These are phyloP conservation scores for Fusarium annulatum DNA, from an alignment of 2,329 filamentous ascomycete species.

Conservation along the genomic window DNA sequence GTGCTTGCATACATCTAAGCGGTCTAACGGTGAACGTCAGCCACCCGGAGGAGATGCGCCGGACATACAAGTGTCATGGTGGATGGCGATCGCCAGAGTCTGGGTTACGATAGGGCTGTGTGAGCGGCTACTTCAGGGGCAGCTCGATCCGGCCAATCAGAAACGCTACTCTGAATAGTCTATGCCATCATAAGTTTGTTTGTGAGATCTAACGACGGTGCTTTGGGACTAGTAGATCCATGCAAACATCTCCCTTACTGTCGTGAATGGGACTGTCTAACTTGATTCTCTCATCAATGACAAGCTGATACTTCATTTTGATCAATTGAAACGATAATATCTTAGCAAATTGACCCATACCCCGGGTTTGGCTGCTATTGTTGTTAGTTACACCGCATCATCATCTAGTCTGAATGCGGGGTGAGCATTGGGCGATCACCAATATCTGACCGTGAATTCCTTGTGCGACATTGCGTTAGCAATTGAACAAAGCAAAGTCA, in stretches of 20 bases:
- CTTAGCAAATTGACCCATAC: neutral
- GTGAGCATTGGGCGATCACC: neutral
- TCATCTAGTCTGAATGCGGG: neutral
- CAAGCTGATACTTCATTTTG: neutral
- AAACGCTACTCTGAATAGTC: neutral
- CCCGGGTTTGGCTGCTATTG: neutral
- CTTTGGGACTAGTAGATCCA: neutral
- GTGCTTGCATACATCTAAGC: neutral
- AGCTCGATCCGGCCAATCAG: neutral
- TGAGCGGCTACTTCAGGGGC: neutral
- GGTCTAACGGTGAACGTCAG: neutral
- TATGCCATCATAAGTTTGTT: constrained; percentile 1
- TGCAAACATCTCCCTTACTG: neutral
- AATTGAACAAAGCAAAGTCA: constrained; percentile 17
- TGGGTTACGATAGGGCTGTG: neutral
- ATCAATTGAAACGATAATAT: no score
- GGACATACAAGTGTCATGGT: neutral
- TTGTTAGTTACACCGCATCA: neutral
- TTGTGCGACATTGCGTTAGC: neutral
- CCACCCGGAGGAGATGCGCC: neutral
- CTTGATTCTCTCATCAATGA: neutral
- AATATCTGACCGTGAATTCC: neutral
- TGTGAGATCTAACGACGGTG: neutral
- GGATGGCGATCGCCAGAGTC: neutral
- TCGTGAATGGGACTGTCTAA: neutral